phyloP scores from a whole-genome alignment of 2,329 filamentous ascomycete species.

The Stenocarpella maydis region DNA sequence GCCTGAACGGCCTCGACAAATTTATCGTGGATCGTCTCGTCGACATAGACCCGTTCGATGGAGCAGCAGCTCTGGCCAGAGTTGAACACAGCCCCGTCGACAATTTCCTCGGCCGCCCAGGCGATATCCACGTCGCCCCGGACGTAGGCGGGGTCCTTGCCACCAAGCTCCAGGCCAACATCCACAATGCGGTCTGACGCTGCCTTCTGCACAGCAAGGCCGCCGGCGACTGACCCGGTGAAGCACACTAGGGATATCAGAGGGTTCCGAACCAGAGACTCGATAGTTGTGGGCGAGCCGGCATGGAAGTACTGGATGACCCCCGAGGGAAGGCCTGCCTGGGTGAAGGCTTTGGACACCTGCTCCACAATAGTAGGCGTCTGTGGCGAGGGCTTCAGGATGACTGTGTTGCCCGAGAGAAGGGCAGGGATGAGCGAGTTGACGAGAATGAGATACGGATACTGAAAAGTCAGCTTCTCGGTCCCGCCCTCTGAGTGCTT shows the following conservation, averaged over 20 bases:
- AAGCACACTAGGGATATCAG: constrained; percentile 87
- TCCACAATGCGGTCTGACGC: constrained; percentile 84
- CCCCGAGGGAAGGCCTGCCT: constrained; percentile 82
- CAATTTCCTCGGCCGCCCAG: constrained; percentile 94
- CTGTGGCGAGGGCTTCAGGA: constrained; percentile 94
- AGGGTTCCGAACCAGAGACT: constrained; percentile 79
- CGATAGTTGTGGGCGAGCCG: constrained; percentile 79
- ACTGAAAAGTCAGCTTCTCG: constrained; percentile 59
- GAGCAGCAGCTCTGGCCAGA: constrained; percentile 98
- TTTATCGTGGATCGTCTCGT: constrained; percentile 81
- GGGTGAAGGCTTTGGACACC: constrained; percentile 75
- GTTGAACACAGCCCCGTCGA: constrained; percentile 96
- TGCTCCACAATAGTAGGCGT: constrained; percentile 93
- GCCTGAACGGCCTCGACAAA: constrained; percentile 83
- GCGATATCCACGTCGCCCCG: constrained; percentile 84
- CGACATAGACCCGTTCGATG: constrained; percentile 90
- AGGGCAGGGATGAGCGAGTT: constrained; percentile 95
- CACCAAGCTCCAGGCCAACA: constrained; percentile 90
- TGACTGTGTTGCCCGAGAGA: constrained; percentile 87
- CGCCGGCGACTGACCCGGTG: constrained; percentile 90
- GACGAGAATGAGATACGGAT: constrained; percentile 91
- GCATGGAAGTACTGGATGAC: constrained; percentile 94
- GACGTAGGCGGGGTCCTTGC: constrained; percentile 94
- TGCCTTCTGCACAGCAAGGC: constrained; percentile 84
- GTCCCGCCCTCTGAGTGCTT: constrained; percentile 2